Evolutionary conservation across 73 alveolate genomes (phyloP).

Genomic region (Paramecium octaurelia): DNA sequence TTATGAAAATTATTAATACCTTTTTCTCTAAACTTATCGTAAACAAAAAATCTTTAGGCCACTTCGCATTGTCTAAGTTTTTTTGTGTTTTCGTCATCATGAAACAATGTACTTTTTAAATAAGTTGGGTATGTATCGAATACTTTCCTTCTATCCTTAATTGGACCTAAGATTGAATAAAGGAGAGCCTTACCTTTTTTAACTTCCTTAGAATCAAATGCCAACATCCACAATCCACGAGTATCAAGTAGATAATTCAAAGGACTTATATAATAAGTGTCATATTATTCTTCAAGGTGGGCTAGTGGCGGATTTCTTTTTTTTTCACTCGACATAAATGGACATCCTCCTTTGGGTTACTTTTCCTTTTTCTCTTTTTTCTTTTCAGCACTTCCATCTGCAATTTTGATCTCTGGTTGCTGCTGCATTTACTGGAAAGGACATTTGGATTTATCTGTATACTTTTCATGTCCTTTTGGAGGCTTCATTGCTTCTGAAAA

Average conservation of each 20-base stretch:
- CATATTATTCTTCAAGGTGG: conserved; percentile 36
- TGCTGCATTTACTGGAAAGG: not conserved
- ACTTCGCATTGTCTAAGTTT: conserved; percentile 54
- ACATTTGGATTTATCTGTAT: conserved; percentile 34
- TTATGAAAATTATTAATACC: not conserved
- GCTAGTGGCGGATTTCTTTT: conserved; percentile 55
- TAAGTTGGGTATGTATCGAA: conserved; percentile 59
- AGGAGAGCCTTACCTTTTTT: conserved; percentile 27
- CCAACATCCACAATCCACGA: conserved; percentile 55
- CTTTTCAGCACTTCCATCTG: conserved; percentile 49
- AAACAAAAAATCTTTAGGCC: conserved; percentile 59
- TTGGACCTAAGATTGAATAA: not conserved
- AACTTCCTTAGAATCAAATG: conserved; percentile 55
- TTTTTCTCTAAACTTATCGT: conserved; percentile 60
- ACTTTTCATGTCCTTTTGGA: conserved; percentile 24
- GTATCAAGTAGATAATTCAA: conserved; percentile 52
- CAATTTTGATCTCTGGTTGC: conserved; percentile 54
- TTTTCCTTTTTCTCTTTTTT: conserved; percentile 60
- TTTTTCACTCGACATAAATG: conserved; percentile 60
- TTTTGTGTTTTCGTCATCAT: conserved; percentile 62
- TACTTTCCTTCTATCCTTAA: conserved; percentile 60
- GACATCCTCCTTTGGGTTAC: conserved; percentile 64
- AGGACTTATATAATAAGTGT: conserved; percentile 52
- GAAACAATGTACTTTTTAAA: conserved; percentile 51
- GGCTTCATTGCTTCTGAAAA: conserved; percentile 39